Evolutionary conservation across 306 rosid genomes (phyloP).

Genomic region (Quercus rubra): DNA sequence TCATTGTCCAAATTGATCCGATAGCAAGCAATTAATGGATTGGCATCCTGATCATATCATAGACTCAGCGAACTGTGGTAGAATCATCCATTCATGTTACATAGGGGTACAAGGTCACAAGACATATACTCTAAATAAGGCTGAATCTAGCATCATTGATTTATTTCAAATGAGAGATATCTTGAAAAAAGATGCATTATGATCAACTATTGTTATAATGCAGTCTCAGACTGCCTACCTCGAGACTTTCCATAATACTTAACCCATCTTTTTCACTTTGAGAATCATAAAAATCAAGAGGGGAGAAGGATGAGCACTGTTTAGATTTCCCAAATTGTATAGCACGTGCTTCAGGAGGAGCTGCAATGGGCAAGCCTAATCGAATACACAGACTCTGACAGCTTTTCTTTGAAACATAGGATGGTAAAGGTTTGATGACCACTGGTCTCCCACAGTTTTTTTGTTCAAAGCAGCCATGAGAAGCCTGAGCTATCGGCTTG

Average conservation of each 20-base stretch:
- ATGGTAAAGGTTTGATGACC: too few species aligned
- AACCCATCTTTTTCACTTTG: not conserved
- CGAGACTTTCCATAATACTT: not conserved
- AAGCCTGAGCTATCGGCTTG: too few species aligned
- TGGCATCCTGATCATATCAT: too few species aligned
- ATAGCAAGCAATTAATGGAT: too few species aligned
- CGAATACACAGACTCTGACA: too few species aligned
- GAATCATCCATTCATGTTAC: too few species aligned
- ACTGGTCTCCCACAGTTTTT: not conserved
- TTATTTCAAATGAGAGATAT: not conserved
- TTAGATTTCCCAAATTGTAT: not conserved
- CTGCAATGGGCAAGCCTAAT: not conserved
- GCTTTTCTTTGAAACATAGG: too few species aligned
- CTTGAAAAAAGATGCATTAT: not conserved
- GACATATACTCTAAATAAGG: too few species aligned
- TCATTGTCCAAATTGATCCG: too few species aligned
- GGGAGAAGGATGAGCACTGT: not conserved
- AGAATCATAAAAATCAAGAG: not conserved
- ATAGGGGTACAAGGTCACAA: too few species aligned
- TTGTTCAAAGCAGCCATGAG: not conserved
- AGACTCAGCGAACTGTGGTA: too few species aligned
- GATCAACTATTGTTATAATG: not conserved
- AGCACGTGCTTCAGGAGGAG: not conserved
- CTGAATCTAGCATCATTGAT: too few species aligned
- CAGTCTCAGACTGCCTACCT: not conserved